These are phyloP conservation scores for Beta corolliflora DNA, from an alignment of 179 eudicot genomes.

Conservation along the genomic window DNA sequence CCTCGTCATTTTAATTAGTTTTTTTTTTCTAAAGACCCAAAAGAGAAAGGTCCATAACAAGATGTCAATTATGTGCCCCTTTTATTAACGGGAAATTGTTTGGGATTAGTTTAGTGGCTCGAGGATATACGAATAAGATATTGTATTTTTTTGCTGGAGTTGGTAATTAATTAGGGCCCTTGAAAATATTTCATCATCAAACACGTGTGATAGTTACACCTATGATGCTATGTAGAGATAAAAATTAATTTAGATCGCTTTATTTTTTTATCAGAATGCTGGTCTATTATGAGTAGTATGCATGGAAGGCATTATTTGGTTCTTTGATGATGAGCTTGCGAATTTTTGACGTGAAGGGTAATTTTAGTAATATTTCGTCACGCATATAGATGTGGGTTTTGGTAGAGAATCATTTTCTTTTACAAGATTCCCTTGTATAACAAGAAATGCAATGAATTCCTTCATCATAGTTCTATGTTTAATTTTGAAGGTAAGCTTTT, in stretches of 20 bases:
- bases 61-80: neutral
- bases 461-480: conserved; percentile 33
- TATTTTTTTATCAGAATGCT: neutral
- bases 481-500: conserved; percentile 27
- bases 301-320: neutral
- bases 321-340: conserved; percentile 25
- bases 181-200: conserved; percentile 33
- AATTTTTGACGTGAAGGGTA: conserved; percentile 39
- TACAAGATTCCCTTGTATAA: conserved; percentile 27
- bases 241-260: neutral
- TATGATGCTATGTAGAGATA: conserved; percentile 17
- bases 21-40: neutral
- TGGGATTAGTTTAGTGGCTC: conserved; percentile 30
- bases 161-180: conserved; percentile 26
- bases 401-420: conserved; percentile 17
- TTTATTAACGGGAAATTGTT: neutral
- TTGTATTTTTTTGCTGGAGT: conserved; percentile 16
- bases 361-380: conserved; percentile 18
- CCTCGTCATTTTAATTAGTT: neutral
- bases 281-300: conserved; percentile 29
- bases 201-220: conserved; percentile 41
- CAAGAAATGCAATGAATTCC: conserved; percentile 13
- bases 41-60: neutral
- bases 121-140: neutral
- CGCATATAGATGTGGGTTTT: neutral